Conservation (phyloP, 768 basidiomycete species). For the Hortiboletus flavorubellus region DNA sequence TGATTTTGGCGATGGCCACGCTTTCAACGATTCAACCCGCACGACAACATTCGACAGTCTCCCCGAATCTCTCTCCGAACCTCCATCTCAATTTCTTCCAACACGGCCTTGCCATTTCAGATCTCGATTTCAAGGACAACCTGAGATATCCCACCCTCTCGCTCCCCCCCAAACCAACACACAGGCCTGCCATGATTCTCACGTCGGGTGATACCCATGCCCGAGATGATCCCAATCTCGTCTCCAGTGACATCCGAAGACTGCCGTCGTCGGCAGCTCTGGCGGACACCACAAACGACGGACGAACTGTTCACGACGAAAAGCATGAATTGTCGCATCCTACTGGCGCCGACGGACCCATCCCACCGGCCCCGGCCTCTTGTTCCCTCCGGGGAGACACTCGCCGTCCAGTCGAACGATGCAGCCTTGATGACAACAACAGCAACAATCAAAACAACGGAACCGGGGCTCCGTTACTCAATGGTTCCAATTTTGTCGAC, state of each 20-base stretch:
- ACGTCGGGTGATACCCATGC: constrained; percentile 26
- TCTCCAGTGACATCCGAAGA: constrained; percentile 12
- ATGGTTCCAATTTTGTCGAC: constrained; percentile 26
- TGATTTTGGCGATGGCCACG: constrained; percentile 37
- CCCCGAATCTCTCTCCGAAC: constrained; percentile 31
- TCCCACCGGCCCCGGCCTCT: constrained; percentile 36
- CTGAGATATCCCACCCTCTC: constrained; percentile 44
- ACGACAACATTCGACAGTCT: constrained; percentile 37
- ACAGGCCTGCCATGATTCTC: constrained; percentile 30
- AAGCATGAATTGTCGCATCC: constrained; percentile 16
- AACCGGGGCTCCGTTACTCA: constrained; percentile 19
- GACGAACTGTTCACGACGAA: constrained; percentile 25
- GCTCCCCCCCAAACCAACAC: constrained; percentile 20
- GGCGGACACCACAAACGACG: constrained; percentile 18
- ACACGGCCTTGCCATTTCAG: constrained; percentile 50
- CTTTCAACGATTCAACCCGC: constrained; percentile 49
- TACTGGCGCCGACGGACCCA: constrained; percentile 17
- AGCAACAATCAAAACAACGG: constrained; percentile 17
- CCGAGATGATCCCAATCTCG: constrained; percentile 19
- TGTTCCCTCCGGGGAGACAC: constrained; percentile 44
- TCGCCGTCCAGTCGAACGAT: constrained; percentile 49
- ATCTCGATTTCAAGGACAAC: constrained; percentile 62
- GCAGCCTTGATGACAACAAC: constrained; percentile 47
- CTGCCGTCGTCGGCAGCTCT: constrained; percentile 8
- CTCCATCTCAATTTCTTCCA: constrained; percentile 45